Evolutionary conservation across 345 rosid species (phyloP), one percentile per base, ranked within the genome.

Genomic region (Pistacia vera): DNA sequence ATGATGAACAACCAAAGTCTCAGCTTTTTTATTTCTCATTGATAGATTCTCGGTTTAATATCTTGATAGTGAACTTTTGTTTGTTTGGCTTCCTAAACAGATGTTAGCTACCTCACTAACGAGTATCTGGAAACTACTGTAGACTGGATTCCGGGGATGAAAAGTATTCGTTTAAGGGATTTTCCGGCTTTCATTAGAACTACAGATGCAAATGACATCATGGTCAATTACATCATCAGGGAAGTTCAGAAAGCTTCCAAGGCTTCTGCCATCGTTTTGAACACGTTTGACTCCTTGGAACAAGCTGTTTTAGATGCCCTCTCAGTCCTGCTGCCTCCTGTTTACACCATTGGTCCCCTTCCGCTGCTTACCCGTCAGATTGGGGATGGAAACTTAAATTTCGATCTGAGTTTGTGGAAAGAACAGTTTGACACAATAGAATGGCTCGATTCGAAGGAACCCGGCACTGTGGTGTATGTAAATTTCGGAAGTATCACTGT

Each of bases 401-500:
- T 25, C 25, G 25, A 56, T 13, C 60, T n/a, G 2, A 81, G 41
- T 70, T n/a, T 81, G 10, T 77, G 79, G 84, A 63, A 74, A 63
- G 79, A 75, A 57, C 76, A 80, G n/a, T 12, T 20, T 8, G 61
- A 64, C n/a, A 51, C 70, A 51, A 13, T 80, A 0, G 58, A 30
- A 18, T 80, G 74, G 80, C 74, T 80, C 17, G 77, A 71, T 25
- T 30, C 9, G 11, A 51, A 35, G 57, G 25, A n/a, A 30, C 80
- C 77, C 33, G 51, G 51, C 51, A 64, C 83, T 0, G 76, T 80
- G 22, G 55, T 80, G 3, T 80, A 70, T 17, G 76, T 80, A 18
- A 80, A 80, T 71, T 75, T 54, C n/a, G 83, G 83, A 2, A 63
- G 83, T 30, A 30, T 30, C 63, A 28, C 66, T 18, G 33, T 76